A percentile compares a stretch with the other conserved stretches of the same genome.
These are phyloP conservation scores for Aspergillus biplanus DNA, from an alignment of 495 filamentous ascomycete species.

Conservation along the genomic window DNA sequence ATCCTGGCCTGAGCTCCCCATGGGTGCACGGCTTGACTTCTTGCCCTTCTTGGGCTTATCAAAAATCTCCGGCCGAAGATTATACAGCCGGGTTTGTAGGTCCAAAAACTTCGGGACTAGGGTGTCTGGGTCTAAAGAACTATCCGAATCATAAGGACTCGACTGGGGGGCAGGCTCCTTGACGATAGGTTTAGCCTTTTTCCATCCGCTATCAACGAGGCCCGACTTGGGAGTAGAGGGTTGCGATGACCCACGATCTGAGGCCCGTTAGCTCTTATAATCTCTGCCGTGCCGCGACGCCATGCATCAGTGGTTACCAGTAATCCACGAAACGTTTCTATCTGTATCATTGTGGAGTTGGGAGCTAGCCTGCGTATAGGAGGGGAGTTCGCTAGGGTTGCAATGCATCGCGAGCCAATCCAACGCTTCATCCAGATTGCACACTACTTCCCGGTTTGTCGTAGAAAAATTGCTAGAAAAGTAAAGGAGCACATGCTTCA, in stretches of 20 bases:
- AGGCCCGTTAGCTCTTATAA: conserved; percentile 30
- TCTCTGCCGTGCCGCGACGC: conserved; percentile 20
- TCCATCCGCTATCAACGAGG: conserved; percentile 31
- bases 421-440: conserved; percentile 84
- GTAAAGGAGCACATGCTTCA: conserved; percentile 65
- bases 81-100: conserved; percentile 69
- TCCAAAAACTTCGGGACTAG: conserved; percentile 76
- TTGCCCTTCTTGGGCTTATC: conserved; percentile 50
- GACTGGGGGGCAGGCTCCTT: conserved; percentile 25
- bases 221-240: conserved; percentile 35
- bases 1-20: conserved; percentile 25
- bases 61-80: conserved; percentile 66
- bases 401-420: conserved; percentile 84
- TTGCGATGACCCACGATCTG: conserved; percentile 41
- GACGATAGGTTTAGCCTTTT: conserved; percentile 34
- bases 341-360: conserved; percentile 41
- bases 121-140: conserved; percentile 68
- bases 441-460: conserved; percentile 66
- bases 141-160: conserved; percentile 51
- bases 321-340: conserved; percentile 47
- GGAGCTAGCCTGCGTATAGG: conserved; percentile 58
- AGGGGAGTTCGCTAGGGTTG: conserved; percentile 66
- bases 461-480: conserved; percentile 54
- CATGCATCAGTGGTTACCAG: conserved; percentile 39
- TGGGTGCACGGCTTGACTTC: conserved; percentile 33